A percentile compares a stretch with the other conserved stretches of the same genome.
Conservation (phyloP, 2,329 filamentous ascomycete species). For the Ceratocystis albifundus region DNA sequence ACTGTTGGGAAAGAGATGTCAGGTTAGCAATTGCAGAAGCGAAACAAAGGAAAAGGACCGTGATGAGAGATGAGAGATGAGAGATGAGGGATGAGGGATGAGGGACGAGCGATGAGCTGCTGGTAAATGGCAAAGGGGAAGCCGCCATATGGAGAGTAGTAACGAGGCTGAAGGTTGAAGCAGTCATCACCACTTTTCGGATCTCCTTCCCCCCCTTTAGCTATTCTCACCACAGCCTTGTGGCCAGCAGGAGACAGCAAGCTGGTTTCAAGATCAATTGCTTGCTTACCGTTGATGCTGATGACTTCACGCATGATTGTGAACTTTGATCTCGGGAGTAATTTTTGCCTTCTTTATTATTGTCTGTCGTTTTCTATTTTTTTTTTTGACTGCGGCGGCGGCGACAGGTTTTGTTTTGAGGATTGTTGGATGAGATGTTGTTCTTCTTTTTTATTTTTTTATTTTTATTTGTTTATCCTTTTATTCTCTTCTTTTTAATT, state of each 20-base stretch:
- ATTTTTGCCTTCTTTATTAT: no score
- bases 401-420: no score
- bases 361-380: conserved; percentile 4
- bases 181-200: no score
- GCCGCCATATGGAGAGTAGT: neutral
- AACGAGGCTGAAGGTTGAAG: no score
- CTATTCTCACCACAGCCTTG: no score
- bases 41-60: neutral
- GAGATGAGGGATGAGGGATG: no score
- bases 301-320: conserved; percentile 95
- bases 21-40: neutral
- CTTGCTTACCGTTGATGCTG: conserved; percentile 82
- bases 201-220: no score
- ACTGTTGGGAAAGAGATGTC: conserved; percentile 47
- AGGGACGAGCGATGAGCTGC: neutral
- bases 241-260: no score
- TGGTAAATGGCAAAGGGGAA: no score
- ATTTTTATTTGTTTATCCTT: conserved; percentile 4
- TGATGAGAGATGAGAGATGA: neutral
- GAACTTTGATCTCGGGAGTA: conserved; percentile 16
- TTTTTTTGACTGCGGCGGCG: no score
- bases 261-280: no score
- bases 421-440: neutral
- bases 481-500: neutral
- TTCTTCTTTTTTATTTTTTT: neutral